Base-by-base conservation (phyloP, 345 rosid genomes). In the Rubroshorea leprosula region DNA sequence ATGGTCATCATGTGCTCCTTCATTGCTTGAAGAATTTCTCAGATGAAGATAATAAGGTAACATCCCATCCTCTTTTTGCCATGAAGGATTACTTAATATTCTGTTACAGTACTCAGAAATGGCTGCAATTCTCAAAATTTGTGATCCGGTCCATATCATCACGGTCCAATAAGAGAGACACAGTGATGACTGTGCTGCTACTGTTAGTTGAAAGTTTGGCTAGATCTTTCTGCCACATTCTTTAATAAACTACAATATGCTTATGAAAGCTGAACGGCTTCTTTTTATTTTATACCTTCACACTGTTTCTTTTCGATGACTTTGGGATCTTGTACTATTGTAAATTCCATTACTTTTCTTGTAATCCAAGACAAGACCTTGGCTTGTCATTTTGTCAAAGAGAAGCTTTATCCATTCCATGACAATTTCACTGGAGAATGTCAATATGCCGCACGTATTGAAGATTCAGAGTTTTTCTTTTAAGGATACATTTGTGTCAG, bases 1-100 rank as follows among this genome's bases (percentile, higher is more conserved):
- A 79, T 60, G 96, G 78, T 23, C 82, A 72, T 54, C 73, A 76
- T 64, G 81, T 85, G 27, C 61, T 91, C 68, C 49, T 70, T 55
- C 47, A 59, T 41, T 83, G 86, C 71, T 64, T 85, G 59, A 57
- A 60, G 49, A 52, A 51, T 63, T 82, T 87, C 73, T 57, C 83
- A 38, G 47, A 51, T 21, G 69, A 66, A 29, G 76, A 77, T 29
- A 80, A 58, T 56, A 63, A 68, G 76, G 96, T 90, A 78, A 68
- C 64, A 19, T 25, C 31, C 27, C n/a, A 45, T 45, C 18, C 6
- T 45, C 17, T 31, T 10, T 23, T 17, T 25, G 35, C 21, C 44
- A 25, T 15, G 20, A 26, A 38, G 51, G 38, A 57, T 13, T 12
- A 24, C 19, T 22, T 21, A 20, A 17, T 1, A 55, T 55, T 55